These are phyloP conservation scores for Cladophialophora chaetospira DNA, from an alignment of 2,329 filamentous ascomycete species.

Conservation along the genomic window DNA sequence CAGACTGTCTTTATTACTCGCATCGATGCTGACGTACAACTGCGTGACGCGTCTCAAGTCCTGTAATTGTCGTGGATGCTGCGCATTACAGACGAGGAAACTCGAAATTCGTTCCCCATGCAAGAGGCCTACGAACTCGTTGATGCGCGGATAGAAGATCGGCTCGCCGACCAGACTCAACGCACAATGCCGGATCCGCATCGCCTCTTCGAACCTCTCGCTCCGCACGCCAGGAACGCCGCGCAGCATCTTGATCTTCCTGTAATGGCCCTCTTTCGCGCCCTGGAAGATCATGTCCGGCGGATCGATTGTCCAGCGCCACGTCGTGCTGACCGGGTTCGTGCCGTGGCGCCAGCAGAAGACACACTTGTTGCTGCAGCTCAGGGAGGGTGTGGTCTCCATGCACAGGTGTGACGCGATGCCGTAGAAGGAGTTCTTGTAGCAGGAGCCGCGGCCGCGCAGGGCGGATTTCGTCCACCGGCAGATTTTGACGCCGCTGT, in stretches of 20 bases:
- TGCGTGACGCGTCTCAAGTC: constrained; percentile 85
- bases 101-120: constrained; percentile 86
- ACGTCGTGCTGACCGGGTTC: constrained; percentile 93
- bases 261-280: constrained; percentile 88
- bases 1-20: constrained; percentile 83
- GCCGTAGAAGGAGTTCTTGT: constrained; percentile 97
- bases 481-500: constrained; percentile 96
- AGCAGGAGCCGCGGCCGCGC: constrained; percentile 89
- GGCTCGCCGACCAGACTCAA: constrained; percentile 91
- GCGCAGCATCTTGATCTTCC: constrained; percentile 96
- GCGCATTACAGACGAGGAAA: constrained; percentile 95
- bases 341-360: constrained; percentile 99
- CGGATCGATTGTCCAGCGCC: constrained; percentile 93
- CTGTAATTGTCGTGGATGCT: constrained; percentile 88
- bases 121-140: constrained; percentile 81
- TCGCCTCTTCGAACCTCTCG: constrained; percentile 88
- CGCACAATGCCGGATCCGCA: constrained; percentile 91
- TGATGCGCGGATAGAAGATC: constrained; percentile 99
- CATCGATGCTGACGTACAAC: constrained; percentile 94
- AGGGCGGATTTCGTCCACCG: constrained; percentile 98
- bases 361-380: constrained; percentile 97
- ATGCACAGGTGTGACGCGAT: constrained; percentile 97
- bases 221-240: constrained; percentile 90
- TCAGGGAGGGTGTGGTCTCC: constrained; percentile 94
- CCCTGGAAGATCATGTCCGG: constrained; percentile 87